Base-by-base conservation (phyloP, 768 basidiomycete species). In the Lepiota brunneoincarnata region DNA sequence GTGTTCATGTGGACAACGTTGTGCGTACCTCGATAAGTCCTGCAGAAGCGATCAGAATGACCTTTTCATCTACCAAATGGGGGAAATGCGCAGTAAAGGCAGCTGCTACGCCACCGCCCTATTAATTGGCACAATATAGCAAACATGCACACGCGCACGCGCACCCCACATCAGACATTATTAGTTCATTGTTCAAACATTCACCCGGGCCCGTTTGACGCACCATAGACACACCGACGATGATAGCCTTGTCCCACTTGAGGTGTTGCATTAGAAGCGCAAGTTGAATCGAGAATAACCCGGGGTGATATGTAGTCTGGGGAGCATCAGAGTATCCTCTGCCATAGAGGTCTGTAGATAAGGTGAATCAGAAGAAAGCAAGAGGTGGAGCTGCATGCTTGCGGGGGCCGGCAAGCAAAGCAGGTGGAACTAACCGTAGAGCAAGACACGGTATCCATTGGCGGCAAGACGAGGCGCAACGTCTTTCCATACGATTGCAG, bases 251-350 rank as follows among this genome's bases (percentile, higher is more conserved):
- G 9, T 80, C 75, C 89, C 90, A 93, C 49, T 75, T 77, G 42
- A 91, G 67, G 58, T 91, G 81, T 58, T 92, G 90, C 78, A 93
- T 80, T 45, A 93, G 79, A 5, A 91, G 76, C 0, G 91, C 91
- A n/a, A 93, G 84, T 61, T 92, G 90, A 0, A 82, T 83, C 0
- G 83, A 82, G 63, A 86, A 86, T 3, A 93, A 73, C 4, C 74
- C 69, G 1, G 80, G 69, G 58, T 89, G 78, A 65, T 92, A 89
- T 3, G 77, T 80, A 14, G 78, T 81, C 18, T 83, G 77, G 0
- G 90, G 90, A 1, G 89, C 89, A 52, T 89, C 89, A 1, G 89
- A 89, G 68, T 91, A 93, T 4, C 90, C 90, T 36, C 90, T 79
- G 11, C 89, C 91, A 56, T 89, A 91, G 17, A 91, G 73, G 70